Percentiles rank a stretch among this genome's conserved stretches.
Conservation (phyloP, 2,329 filamentous ascomycete genomes). For the Aspergillus viridinutans region DNA sequence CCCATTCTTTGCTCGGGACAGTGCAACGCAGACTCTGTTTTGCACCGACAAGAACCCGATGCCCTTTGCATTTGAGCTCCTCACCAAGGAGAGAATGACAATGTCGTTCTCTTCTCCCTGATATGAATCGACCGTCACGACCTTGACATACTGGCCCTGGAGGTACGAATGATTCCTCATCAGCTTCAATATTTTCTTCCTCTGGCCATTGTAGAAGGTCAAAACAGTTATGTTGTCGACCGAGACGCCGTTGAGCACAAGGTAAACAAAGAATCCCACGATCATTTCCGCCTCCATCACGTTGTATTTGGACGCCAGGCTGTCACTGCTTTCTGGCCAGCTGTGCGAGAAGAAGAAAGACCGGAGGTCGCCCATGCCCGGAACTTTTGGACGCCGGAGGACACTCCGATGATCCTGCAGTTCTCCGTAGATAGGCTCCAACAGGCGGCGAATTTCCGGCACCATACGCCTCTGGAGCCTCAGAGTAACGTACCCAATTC, state of each 20-base stretch:
- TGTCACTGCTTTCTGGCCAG: conserved; percentile 62
- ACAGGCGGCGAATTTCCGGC: conserved; percentile 60
- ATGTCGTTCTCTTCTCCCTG: conserved; percentile 90
- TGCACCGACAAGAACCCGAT: conserved; percentile 71
- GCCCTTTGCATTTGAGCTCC: conserved; percentile 55
- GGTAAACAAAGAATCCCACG: conserved; percentile 65
- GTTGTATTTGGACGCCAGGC: conserved; percentile 65
- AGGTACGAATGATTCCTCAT: conserved; percentile 44
- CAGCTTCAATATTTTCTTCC: conserved; percentile 56
- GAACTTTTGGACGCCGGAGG: conserved; percentile 49
- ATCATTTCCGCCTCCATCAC: conserved; percentile 71
- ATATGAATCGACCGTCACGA: conserved; percentile 82
- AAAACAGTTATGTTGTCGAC: conserved; percentile 67
- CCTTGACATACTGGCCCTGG: conserved; percentile 49
- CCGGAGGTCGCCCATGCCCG: conserved; percentile 59
- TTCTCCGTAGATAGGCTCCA: conserved; percentile 59
- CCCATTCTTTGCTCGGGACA: conserved; percentile 69
- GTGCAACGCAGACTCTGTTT: conserved; percentile 59
- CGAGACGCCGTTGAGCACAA: conserved; percentile 62
- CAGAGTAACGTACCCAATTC: conserved; percentile 61
- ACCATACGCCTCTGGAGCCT: conserved; percentile 68
- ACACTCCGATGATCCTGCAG: conserved; percentile 58
- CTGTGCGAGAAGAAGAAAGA: conserved; percentile 62
- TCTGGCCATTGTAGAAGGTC: conserved; percentile 85
- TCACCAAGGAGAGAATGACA: conserved; percentile 73